Percentiles rank a stretch among this genome's conserved stretches.
These are phyloP conservation scores for Rutstroemia sp. DNA, from an alignment of 2,329 filamentous ascomycete genomes.

Conservation along the genomic window DNA sequence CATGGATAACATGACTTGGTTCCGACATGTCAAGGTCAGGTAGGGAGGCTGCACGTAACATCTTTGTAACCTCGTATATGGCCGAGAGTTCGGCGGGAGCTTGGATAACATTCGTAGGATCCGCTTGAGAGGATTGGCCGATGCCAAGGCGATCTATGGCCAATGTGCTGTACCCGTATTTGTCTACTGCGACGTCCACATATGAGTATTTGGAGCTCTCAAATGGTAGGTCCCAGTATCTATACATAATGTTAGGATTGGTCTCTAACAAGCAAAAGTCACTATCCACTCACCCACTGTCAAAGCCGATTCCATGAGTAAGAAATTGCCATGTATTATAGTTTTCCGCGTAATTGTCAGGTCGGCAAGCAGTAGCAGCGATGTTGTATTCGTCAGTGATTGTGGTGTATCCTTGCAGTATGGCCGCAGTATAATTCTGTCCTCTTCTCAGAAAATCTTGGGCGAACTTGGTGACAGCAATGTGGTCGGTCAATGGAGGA, in stretches of 20 bases:
- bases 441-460: slow-evolving; percentile 1
- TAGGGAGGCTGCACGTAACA: neutral
- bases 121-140: slow-evolving; percentile 1
- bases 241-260: neutral
- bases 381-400: slow-evolving; percentile 2
- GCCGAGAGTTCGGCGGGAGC: slow-evolving; percentile 3
- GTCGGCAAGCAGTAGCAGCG: slow-evolving; percentile 2
- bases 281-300: neutral
- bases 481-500: neutral
- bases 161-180: slow-evolving; percentile 6
- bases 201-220: slow-evolving; percentile 4
- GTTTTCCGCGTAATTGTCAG: neutral
- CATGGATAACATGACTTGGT: neutral
- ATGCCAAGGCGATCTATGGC: slow-evolving; percentile 3
- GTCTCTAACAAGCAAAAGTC: neutral
- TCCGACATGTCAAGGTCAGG: neutral
- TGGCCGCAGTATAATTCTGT: slow-evolving; percentile 1
- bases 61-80: slow-evolving; percentile 1
- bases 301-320: slow-evolving; percentile 7
- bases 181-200: slow-evolving; percentile 1
- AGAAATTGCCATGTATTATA: slow-evolving; percentile 1
- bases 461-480: neutral
- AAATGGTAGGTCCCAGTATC: slow-evolving; percentile 6
- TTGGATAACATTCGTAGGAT: neutral
- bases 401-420: neutral